Percentiles rank a stretch among this genome's conserved stretches.
Evolutionary conservation across 2,329 filamentous ascomycete species (phyloP).

Genomic region (Verticillium nubilum): DNA sequence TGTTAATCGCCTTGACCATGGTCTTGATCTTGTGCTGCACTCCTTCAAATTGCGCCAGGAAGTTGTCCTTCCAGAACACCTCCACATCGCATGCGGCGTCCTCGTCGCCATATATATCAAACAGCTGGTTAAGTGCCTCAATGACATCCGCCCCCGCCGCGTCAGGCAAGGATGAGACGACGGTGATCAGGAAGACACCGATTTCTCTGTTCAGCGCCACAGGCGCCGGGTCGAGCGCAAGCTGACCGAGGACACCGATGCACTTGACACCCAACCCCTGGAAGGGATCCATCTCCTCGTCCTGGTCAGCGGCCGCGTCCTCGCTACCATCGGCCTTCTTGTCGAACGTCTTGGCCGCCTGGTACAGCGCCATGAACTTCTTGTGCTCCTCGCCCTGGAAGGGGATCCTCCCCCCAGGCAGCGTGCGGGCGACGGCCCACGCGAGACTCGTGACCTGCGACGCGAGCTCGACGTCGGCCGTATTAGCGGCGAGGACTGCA

Average conservation of each 20-base stretch:
- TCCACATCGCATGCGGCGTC: constrained; percentile 50
- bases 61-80: constrained; percentile 59
- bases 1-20: constrained; percentile 57
- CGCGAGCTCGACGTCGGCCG: constrained; percentile 56
- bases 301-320: constrained; percentile 10
- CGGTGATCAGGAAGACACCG: constrained; percentile 55
- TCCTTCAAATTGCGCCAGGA: constrained; percentile 54
- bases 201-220: constrained; percentile 54
- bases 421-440: constrained; percentile 57
- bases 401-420: constrained; percentile 40
- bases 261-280: constrained; percentile 61
- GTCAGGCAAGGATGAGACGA: constrained; percentile 45
- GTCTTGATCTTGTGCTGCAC: constrained; percentile 47
- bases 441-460: constrained; percentile 59
- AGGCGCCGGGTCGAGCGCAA: constrained; percentile 51
- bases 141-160: constrained; percentile 53
- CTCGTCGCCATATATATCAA: constrained; percentile 63
- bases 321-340: neutral
- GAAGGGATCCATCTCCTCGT: constrained; percentile 45
- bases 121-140: constrained; percentile 61
- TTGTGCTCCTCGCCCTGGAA: constrained; percentile 49
- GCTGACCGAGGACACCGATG: constrained; percentile 59
- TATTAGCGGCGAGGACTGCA: constrained; percentile 54
- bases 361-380: constrained; percentile 61
- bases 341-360: constrained; percentile 43